A percentile compares a stretch with the other conserved stretches of the same genome.
phyloP scores from a whole-genome alignment of 2,329 filamentous ascomycete species.

The Diaporthe humulicola region DNA sequence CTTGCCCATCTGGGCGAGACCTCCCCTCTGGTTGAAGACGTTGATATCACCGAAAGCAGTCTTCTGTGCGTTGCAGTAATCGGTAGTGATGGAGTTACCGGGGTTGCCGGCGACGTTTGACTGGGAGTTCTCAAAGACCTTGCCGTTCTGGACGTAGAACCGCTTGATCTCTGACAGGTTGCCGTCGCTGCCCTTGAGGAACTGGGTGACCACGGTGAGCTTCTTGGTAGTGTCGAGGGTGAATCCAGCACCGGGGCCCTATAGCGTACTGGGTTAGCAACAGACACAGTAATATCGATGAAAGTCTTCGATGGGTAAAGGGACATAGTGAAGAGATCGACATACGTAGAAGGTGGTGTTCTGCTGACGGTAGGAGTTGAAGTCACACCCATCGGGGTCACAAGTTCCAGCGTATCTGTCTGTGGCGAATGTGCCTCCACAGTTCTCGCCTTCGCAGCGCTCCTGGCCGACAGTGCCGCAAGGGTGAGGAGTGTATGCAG shows the following conservation, averaged over 20 bases:
- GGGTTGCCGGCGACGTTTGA: conserved; percentile 47
- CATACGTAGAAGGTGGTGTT: conserved; percentile 67
- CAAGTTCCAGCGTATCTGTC: conserved; percentile 70
- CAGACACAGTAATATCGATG: no score
- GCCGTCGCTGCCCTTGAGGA: conserved; percentile 52
- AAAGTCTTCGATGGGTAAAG: not conserved
- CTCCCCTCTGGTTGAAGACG: conserved; percentile 65
- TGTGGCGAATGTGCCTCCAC: conserved; percentile 62
- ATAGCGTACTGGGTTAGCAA: not conserved
- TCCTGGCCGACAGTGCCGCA: conserved; percentile 60
- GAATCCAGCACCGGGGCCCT: conserved; percentile 59
- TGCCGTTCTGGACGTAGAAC: conserved; percentile 72
- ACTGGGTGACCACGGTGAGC: conserved; percentile 74
- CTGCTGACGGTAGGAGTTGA: conserved; percentile 74
- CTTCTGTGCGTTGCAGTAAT: conserved; percentile 69
- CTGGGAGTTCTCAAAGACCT: conserved; percentile 64
- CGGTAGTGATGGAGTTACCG: conserved; percentile 59
- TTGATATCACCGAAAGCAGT: conserved; percentile 64
- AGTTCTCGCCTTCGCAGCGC: conserved; percentile 57
- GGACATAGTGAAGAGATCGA: not conserved
- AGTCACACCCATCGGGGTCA: conserved; percentile 77
- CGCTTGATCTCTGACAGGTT: conserved; percentile 65
- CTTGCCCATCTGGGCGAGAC: conserved; percentile 65
- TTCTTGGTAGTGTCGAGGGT: conserved; percentile 69
- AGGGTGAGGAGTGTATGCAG: conserved; percentile 70